Conservation (phyloP, 805 yeast species). For the Candida gorgasii region DNA sequence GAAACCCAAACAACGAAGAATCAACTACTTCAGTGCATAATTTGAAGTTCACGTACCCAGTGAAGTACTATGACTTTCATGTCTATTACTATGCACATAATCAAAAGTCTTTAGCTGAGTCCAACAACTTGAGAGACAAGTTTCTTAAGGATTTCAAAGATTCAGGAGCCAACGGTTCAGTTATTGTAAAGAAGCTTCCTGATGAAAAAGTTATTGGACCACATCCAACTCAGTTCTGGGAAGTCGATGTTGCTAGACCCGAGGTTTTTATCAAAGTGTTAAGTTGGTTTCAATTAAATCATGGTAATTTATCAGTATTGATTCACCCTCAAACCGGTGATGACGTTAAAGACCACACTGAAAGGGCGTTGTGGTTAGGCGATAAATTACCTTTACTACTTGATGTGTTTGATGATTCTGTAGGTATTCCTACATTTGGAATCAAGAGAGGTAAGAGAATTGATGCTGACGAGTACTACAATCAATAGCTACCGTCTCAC, state of each 20-base stretch:
- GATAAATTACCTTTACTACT: constrained; percentile 21
- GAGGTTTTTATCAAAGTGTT: constrained; percentile 29
- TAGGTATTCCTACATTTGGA: constrained; percentile 29
- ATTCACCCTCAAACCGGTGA: constrained; percentile 37
- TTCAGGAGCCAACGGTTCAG: constrained; percentile 26
- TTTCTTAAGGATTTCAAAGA: constrained; percentile 25
- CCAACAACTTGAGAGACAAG: constrained; percentile 21
- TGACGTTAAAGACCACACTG: constrained; percentile 28
- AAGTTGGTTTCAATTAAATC: constrained; percentile 33
- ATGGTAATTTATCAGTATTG: constrained; percentile 30
- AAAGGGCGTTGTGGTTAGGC: constrained; percentile 33
- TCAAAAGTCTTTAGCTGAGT: constrained; percentile 19
- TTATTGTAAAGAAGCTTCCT: constrained; percentile 29
- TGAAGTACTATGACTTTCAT: constrained; percentile 35
- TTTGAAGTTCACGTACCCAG: constrained; percentile 23
- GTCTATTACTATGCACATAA: constrained; percentile 29
- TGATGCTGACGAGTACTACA: constrained; percentile 17
- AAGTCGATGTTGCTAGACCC: constrained; percentile 32
- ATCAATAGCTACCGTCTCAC: neutral
- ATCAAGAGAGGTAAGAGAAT: constrained; percentile 21
- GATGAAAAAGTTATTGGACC: constrained; percentile 31
- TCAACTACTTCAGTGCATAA: constrained; percentile 25
- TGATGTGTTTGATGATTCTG: constrained; percentile 8
- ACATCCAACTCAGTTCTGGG: constrained; percentile 34
- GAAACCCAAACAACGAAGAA: constrained; percentile 11